phyloP scores from a whole-genome alignment of 345 rosid genomes.

The Ricinus communis region DNA sequence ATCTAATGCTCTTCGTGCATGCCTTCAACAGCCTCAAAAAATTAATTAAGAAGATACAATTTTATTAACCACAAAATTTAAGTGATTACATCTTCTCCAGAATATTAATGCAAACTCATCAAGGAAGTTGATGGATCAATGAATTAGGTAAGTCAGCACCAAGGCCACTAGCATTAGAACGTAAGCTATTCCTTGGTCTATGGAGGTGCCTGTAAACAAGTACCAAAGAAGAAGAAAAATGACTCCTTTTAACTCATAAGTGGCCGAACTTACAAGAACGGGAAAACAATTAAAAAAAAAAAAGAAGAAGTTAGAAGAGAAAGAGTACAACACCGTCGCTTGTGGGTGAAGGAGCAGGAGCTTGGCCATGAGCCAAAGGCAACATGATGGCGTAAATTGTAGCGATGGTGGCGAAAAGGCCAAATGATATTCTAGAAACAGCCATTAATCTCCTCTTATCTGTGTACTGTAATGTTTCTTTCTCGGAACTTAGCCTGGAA shows the following conservation, averaged over 20 bases:
- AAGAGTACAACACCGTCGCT: conserved; percentile 24
- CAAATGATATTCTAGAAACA: neutral
- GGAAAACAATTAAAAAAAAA: neutral
- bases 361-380: conserved; percentile 23
- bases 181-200: conserved; percentile 32
- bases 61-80: too few species aligned
- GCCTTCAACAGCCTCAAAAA: too few species aligned
- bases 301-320: too few species aligned
- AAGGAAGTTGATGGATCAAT: neutral
- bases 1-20: too few species aligned
- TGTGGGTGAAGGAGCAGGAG: conserved; percentile 27
- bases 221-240: too few species aligned
- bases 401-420: neutral
- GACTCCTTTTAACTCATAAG: too few species aligned
- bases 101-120: too few species aligned
- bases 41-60: too few species aligned
- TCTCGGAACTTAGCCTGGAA: too few species aligned
- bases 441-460: too few species aligned
- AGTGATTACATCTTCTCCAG: too few species aligned
- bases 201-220: conserved; percentile 19
- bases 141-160: conserved; percentile 29
- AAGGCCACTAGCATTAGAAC: conserved; percentile 30
- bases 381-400: neutral
- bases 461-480: neutral
- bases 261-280: too few species aligned